Evolutionary conservation across 2,329 filamentous ascomycete species (phyloP), one percentile per base, ranked within the genome.

Genomic region (Fusarium agapanthi): DNA sequence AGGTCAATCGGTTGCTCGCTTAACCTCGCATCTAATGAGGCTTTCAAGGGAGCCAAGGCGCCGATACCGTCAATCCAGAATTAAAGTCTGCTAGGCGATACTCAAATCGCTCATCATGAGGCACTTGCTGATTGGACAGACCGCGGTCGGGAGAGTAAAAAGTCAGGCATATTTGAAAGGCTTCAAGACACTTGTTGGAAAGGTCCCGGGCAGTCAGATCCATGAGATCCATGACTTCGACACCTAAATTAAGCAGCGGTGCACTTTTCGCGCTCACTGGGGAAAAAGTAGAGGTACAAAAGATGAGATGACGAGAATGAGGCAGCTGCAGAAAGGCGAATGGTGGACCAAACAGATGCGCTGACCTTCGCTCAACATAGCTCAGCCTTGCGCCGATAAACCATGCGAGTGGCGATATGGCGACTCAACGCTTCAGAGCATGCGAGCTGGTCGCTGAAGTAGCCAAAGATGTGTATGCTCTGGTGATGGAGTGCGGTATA

Each of bases 161-260:
- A 2, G n/a, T 35, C 1, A n/a, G 14, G n/a, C 54, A 57, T 22
- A 2, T 6, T n/a, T 28, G 28, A 18, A 57, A 57, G 8, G n/a
- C 14, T 4, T 57, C 40, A 5, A 57, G 54, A 18, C 54, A 57
- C 7, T n/a, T 57, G n/a, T 10, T 8, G 0, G 54, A 45, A 13
- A 57, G n/a, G 3, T 45, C 40, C 0, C 40, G 12, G 1, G 40
- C 40, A 3, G 13, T 45, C 18, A 57, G 5, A 14, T 7, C 26
- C 54, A 57, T 57, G 0, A 57, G n/a, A 18, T 57, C 54, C 54
- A 57, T 44, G 13, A 11, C 12, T 12, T 3, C 1, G 3, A 34
- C 5, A 3, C 1, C 7, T 0, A 6, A n/a, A 13, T 8, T 18
- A 7, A 6, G 11, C 3, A 22, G 13, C 7, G 6, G 45, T 4